A percentile compares a stretch with the other conserved stretches of the same genome.
Conservation (phyloP, 2,329 filamentous ascomycete species). For the Exophiala calicioides region DNA sequence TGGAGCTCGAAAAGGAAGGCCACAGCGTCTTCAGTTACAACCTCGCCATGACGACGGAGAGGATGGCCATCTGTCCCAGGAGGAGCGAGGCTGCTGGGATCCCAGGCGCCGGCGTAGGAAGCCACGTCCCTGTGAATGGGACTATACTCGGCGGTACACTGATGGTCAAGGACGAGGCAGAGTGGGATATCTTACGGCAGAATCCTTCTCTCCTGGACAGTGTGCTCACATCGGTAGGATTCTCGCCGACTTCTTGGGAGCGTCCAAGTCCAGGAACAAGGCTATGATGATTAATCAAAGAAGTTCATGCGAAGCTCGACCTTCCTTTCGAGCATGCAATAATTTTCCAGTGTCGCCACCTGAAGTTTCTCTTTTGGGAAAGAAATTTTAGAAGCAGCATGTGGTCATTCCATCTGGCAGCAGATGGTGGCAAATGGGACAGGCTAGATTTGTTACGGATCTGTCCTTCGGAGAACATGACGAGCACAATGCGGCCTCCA, state of each 20-base stretch:
- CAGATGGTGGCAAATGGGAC: too few relatives aligned
- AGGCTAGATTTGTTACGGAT: too few relatives aligned
- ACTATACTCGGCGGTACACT: slow-evolving; percentile 59
- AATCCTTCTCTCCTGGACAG: slow-evolving; percentile 44
- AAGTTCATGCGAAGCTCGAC: background rate
- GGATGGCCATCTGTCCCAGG: slow-evolving; percentile 57
- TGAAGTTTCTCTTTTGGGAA: too few relatives aligned
- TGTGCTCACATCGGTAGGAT: slow-evolving; percentile 47
- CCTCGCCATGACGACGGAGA: slow-evolving; percentile 55
- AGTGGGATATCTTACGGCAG: slow-evolving; percentile 53
- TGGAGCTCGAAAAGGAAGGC: slow-evolving; percentile 21
- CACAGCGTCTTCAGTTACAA: slow-evolving; percentile 56
- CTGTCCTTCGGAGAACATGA: too few relatives aligned
- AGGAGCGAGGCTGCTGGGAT: slow-evolving; percentile 47
- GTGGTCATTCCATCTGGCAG: too few relatives aligned
- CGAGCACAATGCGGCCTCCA: too few relatives aligned
- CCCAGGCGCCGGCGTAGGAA: slow-evolving; percentile 41
- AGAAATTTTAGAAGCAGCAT: too few relatives aligned
- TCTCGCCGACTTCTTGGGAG: slow-evolving; percentile 31
- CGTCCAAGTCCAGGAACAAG: background rate
- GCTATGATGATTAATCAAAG: slow-evolving; percentile 4
- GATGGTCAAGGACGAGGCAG: slow-evolving; percentile 58
- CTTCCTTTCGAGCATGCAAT: too few relatives aligned
- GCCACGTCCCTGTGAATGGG: slow-evolving; percentile 56
- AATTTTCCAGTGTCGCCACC: too few relatives aligned